These are phyloP conservation scores for Berberis thunbergii DNA, from an alignment of 164 flowering plant genomes.

Conservation along the genomic window DNA sequence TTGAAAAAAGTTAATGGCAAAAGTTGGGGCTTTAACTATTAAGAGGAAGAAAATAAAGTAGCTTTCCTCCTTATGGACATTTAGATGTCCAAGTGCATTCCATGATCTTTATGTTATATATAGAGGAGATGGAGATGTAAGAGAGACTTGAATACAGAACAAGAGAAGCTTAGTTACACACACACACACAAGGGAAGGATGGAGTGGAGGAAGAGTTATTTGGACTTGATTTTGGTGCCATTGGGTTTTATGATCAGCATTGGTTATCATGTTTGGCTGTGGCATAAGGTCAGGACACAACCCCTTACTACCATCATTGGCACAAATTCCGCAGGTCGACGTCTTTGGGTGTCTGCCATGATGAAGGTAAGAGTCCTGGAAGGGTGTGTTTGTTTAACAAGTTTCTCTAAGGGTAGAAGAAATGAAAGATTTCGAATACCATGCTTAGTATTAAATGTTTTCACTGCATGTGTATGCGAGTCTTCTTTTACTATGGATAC, in stretches of 20 bases:
- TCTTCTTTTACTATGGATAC: not conserved
- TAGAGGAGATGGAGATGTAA: too few relatives aligned
- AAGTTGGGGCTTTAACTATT: too few relatives aligned
- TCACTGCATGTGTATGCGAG: too few relatives aligned
- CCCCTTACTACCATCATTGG: constrained; percentile 67
- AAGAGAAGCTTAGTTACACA: too few relatives aligned
- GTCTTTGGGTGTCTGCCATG: constrained; percentile 61
- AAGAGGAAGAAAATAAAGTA: too few relatives aligned
- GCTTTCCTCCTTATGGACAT: too few relatives aligned
- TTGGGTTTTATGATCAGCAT: constrained; percentile 31
- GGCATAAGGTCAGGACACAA: constrained; percentile 50
- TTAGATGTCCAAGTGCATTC: too few relatives aligned
- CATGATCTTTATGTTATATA: too few relatives aligned
- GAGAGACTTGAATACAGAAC: too few relatives aligned
- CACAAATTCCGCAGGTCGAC: constrained; percentile 45
- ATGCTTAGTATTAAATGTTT: not conserved
- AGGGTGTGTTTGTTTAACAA: not conserved
- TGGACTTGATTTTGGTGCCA: constrained; percentile 57
- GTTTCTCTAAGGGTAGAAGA: not conserved
- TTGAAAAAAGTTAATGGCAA: too few relatives aligned
- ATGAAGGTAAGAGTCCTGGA: constrained; percentile 40
- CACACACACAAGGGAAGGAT: constrained; percentile 7
- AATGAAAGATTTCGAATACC: not conserved
- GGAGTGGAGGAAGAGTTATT: constrained; percentile 62
- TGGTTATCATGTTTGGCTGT: constrained; percentile 55